Evolutionary conservation across 805 yeast genomes (phyloP).

Genomic region (Nakazawaea anatomiae): DNA sequence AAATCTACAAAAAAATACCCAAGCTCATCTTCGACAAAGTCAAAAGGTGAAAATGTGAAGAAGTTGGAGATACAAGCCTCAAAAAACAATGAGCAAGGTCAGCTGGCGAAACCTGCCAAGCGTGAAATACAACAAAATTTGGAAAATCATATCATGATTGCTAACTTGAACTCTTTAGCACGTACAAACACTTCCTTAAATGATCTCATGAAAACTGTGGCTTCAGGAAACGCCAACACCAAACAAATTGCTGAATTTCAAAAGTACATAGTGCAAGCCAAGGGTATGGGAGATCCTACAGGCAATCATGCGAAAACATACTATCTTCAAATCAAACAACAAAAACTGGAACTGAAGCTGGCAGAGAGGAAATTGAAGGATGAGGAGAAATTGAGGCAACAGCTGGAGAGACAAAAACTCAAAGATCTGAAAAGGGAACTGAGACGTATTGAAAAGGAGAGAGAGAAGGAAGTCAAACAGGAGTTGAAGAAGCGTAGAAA

Average conservation of each 20-base stretch:
- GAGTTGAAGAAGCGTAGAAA: constrained; percentile 8
- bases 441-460: constrained; percentile 18
- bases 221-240: constrained; percentile 70
- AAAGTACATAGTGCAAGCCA: constrained; percentile 71
- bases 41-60: constrained; percentile 9
- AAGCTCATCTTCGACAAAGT: constrained; percentile 2
- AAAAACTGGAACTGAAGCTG: constrained; percentile 15
- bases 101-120: constrained; percentile 11
- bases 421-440: constrained; percentile 18
- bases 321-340: constrained; percentile 10
- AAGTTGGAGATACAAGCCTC: constrained; percentile 13
- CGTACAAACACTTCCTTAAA: constrained; percentile 62
- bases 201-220: constrained; percentile 76
- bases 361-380: constrained; percentile 11
- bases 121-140: constrained; percentile 42
- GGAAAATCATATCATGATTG: constrained; percentile 76
- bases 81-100: constrained; percentile 15
- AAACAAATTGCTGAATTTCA: constrained; percentile 76
- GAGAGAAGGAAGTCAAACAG: background rate
- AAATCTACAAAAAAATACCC: background rate
- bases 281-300: constrained; percentile 52
- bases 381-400: constrained; percentile 11
- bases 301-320: constrained; percentile 2
- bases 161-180: constrained; percentile 79
- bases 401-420: constrained; percentile 3